Base-by-base conservation (phyloP, 2,329 filamentous ascomycete species). In the Nemania diffusa region DNA sequence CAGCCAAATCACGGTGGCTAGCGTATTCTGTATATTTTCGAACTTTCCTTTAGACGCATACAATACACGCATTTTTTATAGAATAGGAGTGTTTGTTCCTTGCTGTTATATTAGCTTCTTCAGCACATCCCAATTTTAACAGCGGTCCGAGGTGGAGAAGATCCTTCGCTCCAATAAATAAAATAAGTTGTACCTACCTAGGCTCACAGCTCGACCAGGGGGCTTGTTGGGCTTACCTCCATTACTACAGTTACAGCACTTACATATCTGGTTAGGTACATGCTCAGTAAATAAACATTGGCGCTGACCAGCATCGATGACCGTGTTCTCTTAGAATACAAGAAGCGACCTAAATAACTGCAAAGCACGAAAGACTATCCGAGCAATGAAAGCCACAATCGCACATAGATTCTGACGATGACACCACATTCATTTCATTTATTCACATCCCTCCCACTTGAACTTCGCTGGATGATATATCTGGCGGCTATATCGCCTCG, bases 401-500 rank as follows among this genome's bases (percentile, higher is more conserved):
- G 15, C 32, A 26, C 22, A 52, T 20, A 42, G 17, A 24, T 55
- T 5, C 26, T 27, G 57, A n/a, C 52, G 1, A 69, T 69, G 68
- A 46, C 57, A 15, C 37, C 26, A 15, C 40, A 62, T 40, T 57
- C 64, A 0, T 74, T 73, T 46, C 68, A 60, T 15, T 50, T 42
- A 5, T 73, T 72, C 22, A 2, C 34, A 22, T 52, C 40, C 13
- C 56, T 74, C 2, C 69, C 71, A 6, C 57, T 51, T n/a, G 71
- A 74, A 46, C 61, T 74, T 44, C 70, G 72, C 20, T 57, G 52
- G 27, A 56, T 65, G 50, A 72, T 71, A 59, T 71, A 72, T 52
- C 37, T 71, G 13, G 50, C 70, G 1, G 69, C 73, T 29, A 69
- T 71, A 50, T 69, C 72, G 46, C 57, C 69, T 24, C 69, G 73